Conservation (phyloP, 148 eudicot genomes). For the Rhododendron kiyosumense region DNA sequence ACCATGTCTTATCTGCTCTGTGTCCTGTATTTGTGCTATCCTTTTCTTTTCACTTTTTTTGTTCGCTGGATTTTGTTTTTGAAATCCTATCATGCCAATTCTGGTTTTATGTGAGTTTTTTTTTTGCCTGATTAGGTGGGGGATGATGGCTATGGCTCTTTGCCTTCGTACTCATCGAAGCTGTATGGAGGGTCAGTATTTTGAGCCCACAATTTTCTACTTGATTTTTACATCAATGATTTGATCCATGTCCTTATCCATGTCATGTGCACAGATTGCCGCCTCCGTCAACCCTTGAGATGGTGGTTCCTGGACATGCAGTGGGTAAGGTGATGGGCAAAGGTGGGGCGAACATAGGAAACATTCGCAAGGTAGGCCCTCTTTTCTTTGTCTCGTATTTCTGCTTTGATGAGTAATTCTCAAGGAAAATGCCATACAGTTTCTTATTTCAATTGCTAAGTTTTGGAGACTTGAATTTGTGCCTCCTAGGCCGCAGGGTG, state of each 20-base stretch:
- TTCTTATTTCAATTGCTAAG: background rate
- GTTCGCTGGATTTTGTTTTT: background rate
- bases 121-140: conserved; percentile 39
- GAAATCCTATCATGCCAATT: background rate
- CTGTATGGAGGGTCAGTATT: conserved; percentile 70
- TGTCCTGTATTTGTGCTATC: background rate
- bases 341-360: conserved; percentile 78
- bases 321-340: conserved; percentile 80
- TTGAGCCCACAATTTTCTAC: background rate
- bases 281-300: conserved; percentile 63
- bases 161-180: conserved; percentile 68
- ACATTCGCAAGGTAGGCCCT: conserved; percentile 67
- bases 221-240: background rate
- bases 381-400: background rate
- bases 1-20: background rate
- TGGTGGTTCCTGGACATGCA: conserved; percentile 80
- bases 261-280: conserved; percentile 40
- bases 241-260: background rate
- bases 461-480: background rate
- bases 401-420: background rate
- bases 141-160: conserved; percentile 53
- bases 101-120: background rate
- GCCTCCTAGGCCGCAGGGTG: background rate
- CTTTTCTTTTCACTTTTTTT: background rate
- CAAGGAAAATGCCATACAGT: background rate